Percentiles rank a stretch among this genome's conserved stretches.
These are phyloP conservation scores for Dryadomyces quercivorus DNA, from an alignment of 2,329 filamentous ascomycete genomes.

Conservation along the genomic window DNA sequence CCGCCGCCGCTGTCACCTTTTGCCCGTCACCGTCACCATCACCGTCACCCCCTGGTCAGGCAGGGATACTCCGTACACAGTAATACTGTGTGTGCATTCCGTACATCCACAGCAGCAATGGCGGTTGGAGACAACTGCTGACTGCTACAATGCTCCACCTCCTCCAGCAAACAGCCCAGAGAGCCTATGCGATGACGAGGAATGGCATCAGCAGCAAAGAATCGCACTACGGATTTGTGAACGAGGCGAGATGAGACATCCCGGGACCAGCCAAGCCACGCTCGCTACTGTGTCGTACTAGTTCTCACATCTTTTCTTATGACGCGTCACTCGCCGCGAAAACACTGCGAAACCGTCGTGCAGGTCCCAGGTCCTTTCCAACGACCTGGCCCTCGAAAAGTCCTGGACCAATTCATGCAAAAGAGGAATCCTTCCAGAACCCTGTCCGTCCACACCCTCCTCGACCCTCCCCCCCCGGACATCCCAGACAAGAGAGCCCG, in stretches of 20 bases:
- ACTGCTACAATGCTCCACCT: not conserved
- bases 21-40: not conserved
- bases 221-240: too few relatives aligned
- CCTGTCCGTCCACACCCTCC: not conserved
- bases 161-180: not conserved
- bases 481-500: not conserved
- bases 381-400: not conserved
- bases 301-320: too few relatives aligned
- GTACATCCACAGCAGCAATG: too few relatives aligned
- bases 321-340: conserved; percentile 1
- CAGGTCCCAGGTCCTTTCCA: not conserved
- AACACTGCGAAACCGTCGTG: not conserved
- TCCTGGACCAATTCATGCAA: not conserved
- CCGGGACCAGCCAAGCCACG: too few relatives aligned
- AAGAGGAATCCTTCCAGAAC: conserved; percentile 1
- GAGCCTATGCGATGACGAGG: too few relatives aligned
- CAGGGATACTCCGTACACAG: too few relatives aligned
- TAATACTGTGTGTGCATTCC: too few relatives aligned
- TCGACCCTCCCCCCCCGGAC: not conserved
- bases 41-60: not conserved
- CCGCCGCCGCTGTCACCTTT: too few relatives aligned
- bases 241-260: too few relatives aligned
- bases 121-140: not conserved
- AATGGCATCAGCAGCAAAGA: too few relatives aligned
- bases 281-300: too few relatives aligned